phyloP scores from a whole-genome alignment of 768 basidiomycete species.

The Royoungia palumana region DNA sequence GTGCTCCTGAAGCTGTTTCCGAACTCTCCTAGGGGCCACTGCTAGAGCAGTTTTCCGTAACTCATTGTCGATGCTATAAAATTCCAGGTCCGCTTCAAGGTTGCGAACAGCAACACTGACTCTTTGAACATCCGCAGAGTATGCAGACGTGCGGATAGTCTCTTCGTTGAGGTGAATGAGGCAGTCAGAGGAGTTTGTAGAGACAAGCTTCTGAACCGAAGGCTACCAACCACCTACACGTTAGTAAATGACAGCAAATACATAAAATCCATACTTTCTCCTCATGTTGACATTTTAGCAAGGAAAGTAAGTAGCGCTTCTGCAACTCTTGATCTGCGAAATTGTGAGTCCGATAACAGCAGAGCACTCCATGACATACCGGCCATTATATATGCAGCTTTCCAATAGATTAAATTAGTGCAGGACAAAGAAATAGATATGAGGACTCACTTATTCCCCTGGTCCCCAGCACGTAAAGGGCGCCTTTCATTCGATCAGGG shows the following conservation, averaged over 20 bases:
- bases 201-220: slow-evolving; percentile 23
- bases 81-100: slow-evolving; percentile 50
- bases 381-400: slow-evolving; percentile 66
- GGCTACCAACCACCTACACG: slow-evolving; percentile 30
- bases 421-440: neutral
- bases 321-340: slow-evolving; percentile 53
- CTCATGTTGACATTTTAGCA: slow-evolving; percentile 78
- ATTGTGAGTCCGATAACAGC: slow-evolving; percentile 7
- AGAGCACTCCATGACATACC: slow-evolving; percentile 40
- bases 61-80: slow-evolving; percentile 37
- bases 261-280: slow-evolving; percentile 58
- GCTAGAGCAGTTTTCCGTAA: slow-evolving; percentile 43
- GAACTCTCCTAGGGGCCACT: slow-evolving; percentile 41
- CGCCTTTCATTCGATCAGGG: slow-evolving; percentile 94
- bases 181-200: slow-evolving; percentile 58
- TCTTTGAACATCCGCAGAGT: slow-evolving; percentile 45
- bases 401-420: slow-evolving; percentile 9
- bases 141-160: slow-evolving; percentile 59
- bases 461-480: slow-evolving; percentile 75
- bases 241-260: slow-evolving; percentile 44
- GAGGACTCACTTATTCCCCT: slow-evolving; percentile 57
- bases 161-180: slow-evolving; percentile 61
- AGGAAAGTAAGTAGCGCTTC: slow-evolving; percentile 53
- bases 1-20: slow-evolving; percentile 46
- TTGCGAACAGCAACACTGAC: slow-evolving; percentile 47